Evolutionary conservation across 352 stramenopile genomes (phyloP).

Genomic region (Phytophthora rubi): DNA sequence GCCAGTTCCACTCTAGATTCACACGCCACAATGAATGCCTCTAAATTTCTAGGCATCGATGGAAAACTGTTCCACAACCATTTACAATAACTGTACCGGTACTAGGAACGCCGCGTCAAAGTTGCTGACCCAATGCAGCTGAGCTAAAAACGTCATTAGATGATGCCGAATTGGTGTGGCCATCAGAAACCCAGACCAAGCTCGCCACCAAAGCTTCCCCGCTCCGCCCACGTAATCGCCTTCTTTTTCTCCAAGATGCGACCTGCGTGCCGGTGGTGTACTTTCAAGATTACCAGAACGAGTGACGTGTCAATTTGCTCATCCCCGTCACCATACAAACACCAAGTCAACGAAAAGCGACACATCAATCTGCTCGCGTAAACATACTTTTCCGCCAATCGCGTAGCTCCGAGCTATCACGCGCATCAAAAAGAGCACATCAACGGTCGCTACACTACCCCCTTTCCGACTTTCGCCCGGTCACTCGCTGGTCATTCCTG

Average conservation of each 20-base stretch:
- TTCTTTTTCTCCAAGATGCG: not conserved
- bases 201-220: not conserved
- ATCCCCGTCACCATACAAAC: constrained; percentile 10
- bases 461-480: too few relatives aligned
- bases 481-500: constrained; percentile 18
- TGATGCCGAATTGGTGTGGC: too few relatives aligned
- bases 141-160: too few relatives aligned
- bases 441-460: not conserved
- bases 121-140: too few relatives aligned
- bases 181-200: not conserved
- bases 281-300: constrained; percentile 31
- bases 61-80: too few relatives aligned
- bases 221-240: constrained; percentile 4
- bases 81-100: too few relatives aligned
- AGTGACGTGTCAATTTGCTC: constrained; percentile 27
- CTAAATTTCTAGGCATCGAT: too few relatives aligned
- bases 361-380: constrained; percentile 16
- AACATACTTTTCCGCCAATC: constrained; percentile 19
- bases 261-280: constrained; percentile 19
- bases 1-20: too few relatives aligned
- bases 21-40: too few relatives aligned
- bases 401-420: not conserved
- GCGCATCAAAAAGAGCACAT: constrained; percentile 6
- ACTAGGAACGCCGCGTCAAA: too few relatives aligned
- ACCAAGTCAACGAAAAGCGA: constrained; percentile 12